Evolutionary conservation across 768 basidiomycete species (phyloP), one percentile per base, ranked within the genome.

Genomic region (Paxillus rubicundulus): DNA sequence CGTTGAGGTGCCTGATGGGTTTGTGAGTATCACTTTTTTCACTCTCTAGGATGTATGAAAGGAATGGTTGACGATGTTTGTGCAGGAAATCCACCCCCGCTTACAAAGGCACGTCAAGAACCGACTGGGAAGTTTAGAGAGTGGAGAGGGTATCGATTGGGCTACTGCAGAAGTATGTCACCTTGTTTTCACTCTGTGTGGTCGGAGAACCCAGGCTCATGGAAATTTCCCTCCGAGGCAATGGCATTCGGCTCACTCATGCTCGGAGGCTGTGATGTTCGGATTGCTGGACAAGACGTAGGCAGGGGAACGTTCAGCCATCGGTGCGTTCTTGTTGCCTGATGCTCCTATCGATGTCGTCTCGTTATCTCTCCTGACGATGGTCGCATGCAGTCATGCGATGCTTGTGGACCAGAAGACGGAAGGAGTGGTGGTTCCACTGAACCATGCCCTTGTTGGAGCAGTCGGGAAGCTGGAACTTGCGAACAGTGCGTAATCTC

Each of bases 261-360:
- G 84, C 71, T 82, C 2, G 87, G 92, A 47, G 91, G 91, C 1
- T 82, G 76, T 56, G 88, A 95, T 62, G 79, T 97, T 9, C 82
- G 93, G 14, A 90, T 97, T 30, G 93, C 92, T 2, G 94, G 94
- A 7, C 94, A 97, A 68, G 94, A 96, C 64, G 91, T 94, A 0
- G 94, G 93, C 0, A 69, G 93, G 36, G 93, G 94, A 2, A 94
- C 92, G 10, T 92, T 94, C 70, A 91, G 88, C 57, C 89, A 92
- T 47, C 75, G 87, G 80, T 80, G 42, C 14, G 71, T 54, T 21
- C 33, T 50, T 3, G 5, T 42, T 45, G 5, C 9, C 36, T 30
- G 2, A 10, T 36, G 27, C 2, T 17, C 5, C 38, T 4, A 16
- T 20, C 7, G 2, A 6, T 24, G 17, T 33, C 4, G 42, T 36